Percentiles rank a stretch among this genome's conserved stretches.
Evolutionary conservation across 2,329 filamentous ascomycete species (phyloP).

Genomic region (Ascochyta koolunga): DNA sequence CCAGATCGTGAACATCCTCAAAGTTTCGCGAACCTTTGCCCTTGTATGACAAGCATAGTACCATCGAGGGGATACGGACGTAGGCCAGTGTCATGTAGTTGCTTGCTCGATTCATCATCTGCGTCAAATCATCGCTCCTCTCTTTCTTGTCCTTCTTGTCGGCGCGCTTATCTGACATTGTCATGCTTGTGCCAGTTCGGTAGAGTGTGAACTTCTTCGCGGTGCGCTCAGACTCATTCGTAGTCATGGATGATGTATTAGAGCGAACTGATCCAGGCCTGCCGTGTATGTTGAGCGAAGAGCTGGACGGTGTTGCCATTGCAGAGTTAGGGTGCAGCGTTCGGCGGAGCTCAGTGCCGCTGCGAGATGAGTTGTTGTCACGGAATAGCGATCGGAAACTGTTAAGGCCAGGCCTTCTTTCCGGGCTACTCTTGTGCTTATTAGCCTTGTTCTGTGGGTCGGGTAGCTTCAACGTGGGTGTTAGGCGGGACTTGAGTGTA

Average conservation of each 20-base stretch:
- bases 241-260: constrained; percentile 28
- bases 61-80: constrained; percentile 92
- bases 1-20: constrained; percentile 96
- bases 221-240: constrained; percentile 41
- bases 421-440: constrained; percentile 27
- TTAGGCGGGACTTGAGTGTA: constrained; percentile 80
- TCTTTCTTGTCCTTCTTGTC: constrained; percentile 59
- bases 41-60: constrained; percentile 95
- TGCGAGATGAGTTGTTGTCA: constrained; percentile 35
- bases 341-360: constrained; percentile 39
- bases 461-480: constrained; percentile 73
- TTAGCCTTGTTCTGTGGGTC: constrained; percentile 47
- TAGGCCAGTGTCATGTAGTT: constrained; percentile 98
- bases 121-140: constrained; percentile 85
- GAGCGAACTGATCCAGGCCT: constrained; percentile 41
- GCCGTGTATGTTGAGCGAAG: constrained; percentile 22
- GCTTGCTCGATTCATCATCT: constrained; percentile 94
- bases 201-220: constrained; percentile 46
- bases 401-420: constrained; percentile 37
- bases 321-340: constrained; percentile 40
- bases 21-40: constrained; percentile 94
- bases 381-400: constrained; percentile 45
- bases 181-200: constrained; percentile 50
- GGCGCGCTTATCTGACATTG: constrained; percentile 49
- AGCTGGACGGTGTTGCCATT: constrained; percentile 14